Evolutionary conservation across 805 yeast genomes (phyloP).

Genomic region (Cyberlindnera samutprakarnensis): DNA sequence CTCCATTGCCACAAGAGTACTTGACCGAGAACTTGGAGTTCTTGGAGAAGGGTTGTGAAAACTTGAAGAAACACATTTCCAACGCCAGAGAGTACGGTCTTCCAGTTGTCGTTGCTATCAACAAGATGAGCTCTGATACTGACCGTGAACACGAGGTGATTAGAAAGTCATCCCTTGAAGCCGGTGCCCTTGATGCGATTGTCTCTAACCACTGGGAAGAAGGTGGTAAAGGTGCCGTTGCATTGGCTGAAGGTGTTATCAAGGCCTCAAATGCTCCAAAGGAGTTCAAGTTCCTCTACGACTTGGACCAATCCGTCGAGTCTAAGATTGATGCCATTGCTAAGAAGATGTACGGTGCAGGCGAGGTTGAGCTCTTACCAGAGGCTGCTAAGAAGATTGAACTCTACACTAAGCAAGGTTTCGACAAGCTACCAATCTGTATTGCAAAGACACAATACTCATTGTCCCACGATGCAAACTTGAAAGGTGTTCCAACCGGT

Average conservation of each 20-base stretch:
- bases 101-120: conserved; percentile 93
- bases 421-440: conserved; percentile 86
- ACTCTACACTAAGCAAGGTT: conserved; percentile 79
- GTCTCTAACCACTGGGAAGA: conserved; percentile 91
- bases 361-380: conserved; percentile 71
- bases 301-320: conserved; percentile 64
- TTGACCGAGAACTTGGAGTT: conserved; percentile 72
- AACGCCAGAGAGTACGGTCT: conserved; percentile 81
- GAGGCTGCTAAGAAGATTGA: conserved; percentile 77
- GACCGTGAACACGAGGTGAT: conserved; percentile 73
- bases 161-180: conserved; percentile 69
- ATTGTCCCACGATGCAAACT: conserved; percentile 83
- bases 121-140: conserved; percentile 78
- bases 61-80: conserved; percentile 82
- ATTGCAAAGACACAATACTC: conserved; percentile 98
- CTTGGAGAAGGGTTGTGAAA: conserved; percentile 74
- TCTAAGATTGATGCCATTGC: conserved; percentile 77
- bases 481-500: conserved; percentile 94
- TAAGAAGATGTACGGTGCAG: conserved; percentile 88
- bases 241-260: conserved; percentile 77
- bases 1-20: conserved; percentile 76
- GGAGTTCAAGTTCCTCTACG: conserved; percentile 59
- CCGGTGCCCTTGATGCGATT: conserved; percentile 93
- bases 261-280: conserved; percentile 50
- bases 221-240: conserved; percentile 89